Conservation (phyloP, 345 rosid species). For the Lenwebbia sp. region DNA sequence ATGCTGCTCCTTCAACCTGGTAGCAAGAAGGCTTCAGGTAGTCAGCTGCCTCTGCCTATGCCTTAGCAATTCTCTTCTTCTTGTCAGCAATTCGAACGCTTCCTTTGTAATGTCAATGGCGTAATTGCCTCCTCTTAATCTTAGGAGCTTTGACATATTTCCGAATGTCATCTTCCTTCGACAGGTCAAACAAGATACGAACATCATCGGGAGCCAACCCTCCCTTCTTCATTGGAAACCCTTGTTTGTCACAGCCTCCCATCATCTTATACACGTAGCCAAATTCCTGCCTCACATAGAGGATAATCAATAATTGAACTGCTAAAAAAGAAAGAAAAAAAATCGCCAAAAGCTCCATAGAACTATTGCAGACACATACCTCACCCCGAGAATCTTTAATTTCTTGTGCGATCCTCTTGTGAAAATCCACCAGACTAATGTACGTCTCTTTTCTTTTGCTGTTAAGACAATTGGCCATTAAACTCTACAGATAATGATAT, state of each 20-base stretch:
- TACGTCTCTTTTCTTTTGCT: background rate
- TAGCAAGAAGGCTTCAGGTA: conserved; percentile 88
- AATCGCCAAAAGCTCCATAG: background rate
- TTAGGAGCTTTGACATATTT: conserved; percentile 52
- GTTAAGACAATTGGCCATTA: background rate
- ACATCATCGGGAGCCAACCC: conserved; percentile 76
- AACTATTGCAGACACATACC: conserved; percentile 13
- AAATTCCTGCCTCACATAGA: conserved; percentile 37
- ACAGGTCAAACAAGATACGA: conserved; percentile 53
- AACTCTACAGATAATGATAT: background rate
- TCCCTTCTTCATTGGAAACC: conserved; percentile 90
- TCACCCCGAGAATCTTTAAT: conserved; percentile 75
- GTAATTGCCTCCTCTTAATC: conserved; percentile 72
- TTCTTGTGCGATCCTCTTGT: conserved; percentile 80
- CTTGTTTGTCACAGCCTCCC: conserved; percentile 94
- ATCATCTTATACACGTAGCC: conserved; percentile 77
- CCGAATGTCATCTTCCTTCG: background rate
- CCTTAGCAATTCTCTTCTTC: conserved; percentile 81
- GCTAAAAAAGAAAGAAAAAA: background rate
- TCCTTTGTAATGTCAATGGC: conserved; percentile 79
- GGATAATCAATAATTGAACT: background rate
- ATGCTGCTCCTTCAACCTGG: conserved; percentile 78
- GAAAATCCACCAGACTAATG: conserved; percentile 43
- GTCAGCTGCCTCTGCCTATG: conserved; percentile 81
- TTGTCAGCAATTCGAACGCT: conserved; percentile 62